Evolutionary conservation across 768 basidiomycete genomes (phyloP), one percentile per base, ranked within the genome.

Genomic region (Leucocoprinus leucothites): DNA sequence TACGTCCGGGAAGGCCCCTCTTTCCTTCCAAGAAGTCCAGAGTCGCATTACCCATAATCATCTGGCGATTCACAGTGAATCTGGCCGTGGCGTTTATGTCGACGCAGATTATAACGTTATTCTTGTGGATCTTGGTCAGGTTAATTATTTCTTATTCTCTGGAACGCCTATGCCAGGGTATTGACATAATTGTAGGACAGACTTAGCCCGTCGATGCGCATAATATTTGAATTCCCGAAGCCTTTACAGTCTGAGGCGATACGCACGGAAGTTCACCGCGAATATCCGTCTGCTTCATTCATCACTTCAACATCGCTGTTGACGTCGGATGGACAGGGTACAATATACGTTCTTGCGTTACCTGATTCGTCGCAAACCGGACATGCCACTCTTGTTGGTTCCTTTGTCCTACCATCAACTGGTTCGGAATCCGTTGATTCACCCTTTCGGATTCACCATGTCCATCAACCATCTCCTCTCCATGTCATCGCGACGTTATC

Each of bases 11-110:
- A 78, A 74, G 54, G 72, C 79, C 0, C 82, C 83, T 7, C 74
- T 93, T 19, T 83, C 85, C 1, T 89, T 92, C 61, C 80, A 89
- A 56, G 92, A 94, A 61, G 86, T 93, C 53, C 86, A 89, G 66
- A 89, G 87, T 63, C 77, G 92, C 47, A 89, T 94, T 57, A 80
- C 86, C 14, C 89, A 94, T 67, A 93, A 94, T 61, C 92, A 94
- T 64, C 77, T 94, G 13, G 70, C 77, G 11, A 69, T 82, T 2
- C 78, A 80, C 18, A 64, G 66, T 14, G 65, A 75, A 34, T 72
- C 74, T 9, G 69, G 73, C 19, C 73, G 74, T 21, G 82, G 82
- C 2, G 69, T 85, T 24, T 94, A 92, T 61, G 70, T 94, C 22
- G 91, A 93, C 62, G 72, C 78, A 31, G 74, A 81, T 3, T 78